A percentile compares a stretch with the other conserved stretches of the same genome.
phyloP scores from a whole-genome alignment of 208 protist species.

The Wallacemonas rigidus region DNA sequence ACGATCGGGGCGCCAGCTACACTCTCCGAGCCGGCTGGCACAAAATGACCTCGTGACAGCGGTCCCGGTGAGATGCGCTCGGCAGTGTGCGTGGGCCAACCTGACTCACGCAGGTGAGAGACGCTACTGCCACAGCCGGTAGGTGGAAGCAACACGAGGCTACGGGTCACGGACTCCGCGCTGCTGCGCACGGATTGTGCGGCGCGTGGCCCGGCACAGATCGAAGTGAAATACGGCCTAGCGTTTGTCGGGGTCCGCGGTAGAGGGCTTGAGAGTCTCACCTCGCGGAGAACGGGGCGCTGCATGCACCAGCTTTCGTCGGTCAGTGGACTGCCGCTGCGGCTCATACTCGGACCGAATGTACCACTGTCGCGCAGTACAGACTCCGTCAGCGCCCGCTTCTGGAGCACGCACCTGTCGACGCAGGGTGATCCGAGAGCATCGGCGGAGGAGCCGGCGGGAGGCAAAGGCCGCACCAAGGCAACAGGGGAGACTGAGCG shows the following conservation, averaged over 20 bases:
- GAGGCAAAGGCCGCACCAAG: not conserved
- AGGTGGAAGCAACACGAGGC: too few species aligned
- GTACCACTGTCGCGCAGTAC: not conserved
- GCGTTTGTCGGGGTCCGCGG: too few species aligned
- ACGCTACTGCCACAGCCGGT: too few species aligned
- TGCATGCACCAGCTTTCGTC: not conserved
- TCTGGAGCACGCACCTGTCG: not conserved
- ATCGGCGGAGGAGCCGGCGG: not conserved
- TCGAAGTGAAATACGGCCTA: too few species aligned
- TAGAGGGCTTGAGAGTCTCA: not conserved
- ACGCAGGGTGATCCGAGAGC: not conserved
- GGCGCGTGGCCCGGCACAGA: too few species aligned
- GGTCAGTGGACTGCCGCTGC: constrained; percentile 2
- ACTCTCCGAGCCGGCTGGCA: not conserved
- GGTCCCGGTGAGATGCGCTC: not conserved
- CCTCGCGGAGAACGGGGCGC: not conserved
- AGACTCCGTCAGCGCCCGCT: not conserved
- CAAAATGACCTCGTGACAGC: not conserved
- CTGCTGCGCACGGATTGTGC: too few species aligned
- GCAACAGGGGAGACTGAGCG: not conserved
- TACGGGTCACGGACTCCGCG: too few species aligned
- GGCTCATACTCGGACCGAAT: not conserved
- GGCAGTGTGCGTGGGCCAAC: too few species aligned
- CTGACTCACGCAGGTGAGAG: too few species aligned
- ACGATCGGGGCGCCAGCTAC: not conserved